These are phyloP conservation scores for Achlya hypogyna DNA, from an alignment of 352 stramenopile species.

Conservation along the genomic window DNA sequence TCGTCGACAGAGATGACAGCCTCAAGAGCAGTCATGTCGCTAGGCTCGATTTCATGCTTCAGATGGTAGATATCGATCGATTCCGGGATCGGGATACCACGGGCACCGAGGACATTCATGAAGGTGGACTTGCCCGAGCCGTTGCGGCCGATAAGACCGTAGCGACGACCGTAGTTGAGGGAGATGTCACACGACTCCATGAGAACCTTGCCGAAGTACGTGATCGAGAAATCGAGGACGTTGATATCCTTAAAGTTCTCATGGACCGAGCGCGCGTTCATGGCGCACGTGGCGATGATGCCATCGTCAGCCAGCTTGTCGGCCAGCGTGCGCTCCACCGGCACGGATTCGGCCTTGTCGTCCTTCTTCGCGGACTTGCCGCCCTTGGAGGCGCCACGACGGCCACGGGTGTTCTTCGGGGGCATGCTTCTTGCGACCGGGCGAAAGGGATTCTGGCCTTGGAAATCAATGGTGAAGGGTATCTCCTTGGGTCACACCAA, in stretches of 20 bases:
- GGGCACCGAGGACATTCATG: constrained; percentile 94
- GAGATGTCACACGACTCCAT: constrained; percentile 94
- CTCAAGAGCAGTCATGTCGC: constrained; percentile 90
- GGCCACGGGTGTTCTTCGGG: constrained; percentile 17
- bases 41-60: constrained; percentile 94
- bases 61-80: constrained; percentile 96
- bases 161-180: constrained; percentile 96
- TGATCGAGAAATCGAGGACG: constrained; percentile 94
- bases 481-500: too few relatives aligned
- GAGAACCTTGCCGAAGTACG: constrained; percentile 93
- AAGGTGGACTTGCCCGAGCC: constrained; percentile 96
- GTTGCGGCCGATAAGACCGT: constrained; percentile 95
- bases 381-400: constrained; percentile 8
- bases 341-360: not conserved
- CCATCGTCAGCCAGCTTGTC: constrained; percentile 89
- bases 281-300: constrained; percentile 95
- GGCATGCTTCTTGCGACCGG: not conserved
- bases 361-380: constrained; percentile 19
- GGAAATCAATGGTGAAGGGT: constrained; percentile 20
- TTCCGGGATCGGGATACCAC: constrained; percentile 91
- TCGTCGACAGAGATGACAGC: constrained; percentile 93
- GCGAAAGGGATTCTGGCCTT: not conserved
- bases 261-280: constrained; percentile 85
- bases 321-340: constrained; percentile 29
- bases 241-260: constrained; percentile 98